phyloP scores from a whole-genome alignment of 2,329 filamentous ascomycete genomes.

The Penicillium sp. region DNA sequence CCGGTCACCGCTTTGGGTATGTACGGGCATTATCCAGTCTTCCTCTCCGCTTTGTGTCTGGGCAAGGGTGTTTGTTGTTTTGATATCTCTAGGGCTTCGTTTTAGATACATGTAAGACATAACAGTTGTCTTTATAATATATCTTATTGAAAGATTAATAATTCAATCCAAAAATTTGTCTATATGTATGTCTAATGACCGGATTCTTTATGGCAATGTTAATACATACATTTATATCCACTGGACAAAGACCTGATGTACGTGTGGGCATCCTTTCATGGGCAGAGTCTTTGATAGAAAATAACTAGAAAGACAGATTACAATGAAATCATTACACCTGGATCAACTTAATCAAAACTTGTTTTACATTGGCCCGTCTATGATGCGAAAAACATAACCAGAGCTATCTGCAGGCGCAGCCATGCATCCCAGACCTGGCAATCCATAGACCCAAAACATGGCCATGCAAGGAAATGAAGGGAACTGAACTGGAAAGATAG shows the following conservation, averaged over 20 bases:
- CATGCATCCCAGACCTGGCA: constrained; percentile 25
- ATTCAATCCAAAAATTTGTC: background rate
- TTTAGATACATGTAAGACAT: too few species aligned
- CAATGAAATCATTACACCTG: background rate
- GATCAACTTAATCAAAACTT: constrained; percentile 16
- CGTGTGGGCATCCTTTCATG: background rate
- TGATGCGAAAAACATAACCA: constrained; percentile 36
- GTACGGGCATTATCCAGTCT: background rate
- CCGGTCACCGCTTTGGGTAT: constrained; percentile 5
- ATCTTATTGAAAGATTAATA: background rate
- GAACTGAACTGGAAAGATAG: constrained; percentile 21
- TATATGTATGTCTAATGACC: background rate
- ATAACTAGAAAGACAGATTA: background rate
- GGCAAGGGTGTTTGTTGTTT: background rate
- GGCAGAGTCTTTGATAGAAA: background rate
- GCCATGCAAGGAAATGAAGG: constrained; percentile 25
- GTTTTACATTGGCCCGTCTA: constrained; percentile 43
- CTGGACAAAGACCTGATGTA: background rate
- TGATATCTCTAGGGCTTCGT: background rate
- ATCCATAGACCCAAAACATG: constrained; percentile 23
- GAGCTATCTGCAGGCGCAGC: constrained; percentile 27
- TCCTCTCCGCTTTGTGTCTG: background rate
- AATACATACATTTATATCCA: background rate
- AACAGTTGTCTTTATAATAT: background rate
- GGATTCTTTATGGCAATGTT: background rate